Base-by-base conservation (phyloP, 306 rosid species). In the Vicia villosa region DNA sequence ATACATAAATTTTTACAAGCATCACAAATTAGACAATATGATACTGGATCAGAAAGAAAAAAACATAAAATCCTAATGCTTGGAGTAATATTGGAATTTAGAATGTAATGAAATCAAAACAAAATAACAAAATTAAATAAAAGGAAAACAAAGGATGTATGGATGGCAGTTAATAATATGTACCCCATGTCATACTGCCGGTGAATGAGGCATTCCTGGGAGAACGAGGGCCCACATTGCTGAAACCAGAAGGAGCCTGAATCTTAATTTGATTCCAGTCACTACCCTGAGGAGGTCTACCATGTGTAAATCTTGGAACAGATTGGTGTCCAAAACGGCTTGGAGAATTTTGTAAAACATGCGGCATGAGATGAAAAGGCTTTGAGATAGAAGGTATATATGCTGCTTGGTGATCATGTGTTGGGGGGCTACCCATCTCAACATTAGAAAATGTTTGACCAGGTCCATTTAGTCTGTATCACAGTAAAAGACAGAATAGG, bases 281-380 rank as follows among this genome's bases (percentile, higher is more conserved):
- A 74, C 68, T 78, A 41, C 74, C 79, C 38, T 86, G 81, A 69
- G 75, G 77, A 14, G 88, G 86, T 83, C 96, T 86, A 69, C 95
- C 89, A 14, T 89, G 90, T 68, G 76, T 77, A 64, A 69, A 81
- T 74, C 97, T 81, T 76, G 83, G 95, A 77, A 72, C 84, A 66
- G 93, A 75, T 75, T 87, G 99, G 81, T 87, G 89, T 57, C 97
- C 96, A 73, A 95, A 84, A 59, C 99, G 99, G 73, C 96, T 91
- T 38, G 95, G 99, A 43, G 96, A 87, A 79, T 86, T 88, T 83
- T 85, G 91, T 42, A 81, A 80, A 65, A 66, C 69, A 73, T 89
- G 95, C 73, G 97, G 90, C 74, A 82, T 80, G 68, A 75, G 65
- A 81, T 93, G 96, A 73, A 87, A 82, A 56, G 91, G 90, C 75